Percentiles rank a stretch among this genome's conserved stretches.
Evolutionary conservation across 2,329 filamentous ascomycete genomes (phyloP).

Genomic region (Chaetomium sp.): DNA sequence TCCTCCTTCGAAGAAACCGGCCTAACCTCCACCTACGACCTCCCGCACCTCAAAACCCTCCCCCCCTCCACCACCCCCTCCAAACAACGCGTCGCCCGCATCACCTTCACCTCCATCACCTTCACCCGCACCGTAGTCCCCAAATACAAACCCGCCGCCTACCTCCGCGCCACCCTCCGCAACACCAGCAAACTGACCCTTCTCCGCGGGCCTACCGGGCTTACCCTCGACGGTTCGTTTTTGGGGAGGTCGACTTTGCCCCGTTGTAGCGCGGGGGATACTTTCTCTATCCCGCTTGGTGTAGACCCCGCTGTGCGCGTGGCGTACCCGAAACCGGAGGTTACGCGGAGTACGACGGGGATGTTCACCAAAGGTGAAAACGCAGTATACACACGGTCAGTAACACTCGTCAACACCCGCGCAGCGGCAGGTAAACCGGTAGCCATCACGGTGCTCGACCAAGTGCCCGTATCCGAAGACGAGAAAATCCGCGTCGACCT

Average conservation of each 20-base stretch:
- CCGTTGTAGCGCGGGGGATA: constrained; percentile 48
- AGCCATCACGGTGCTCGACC: constrained; percentile 49
- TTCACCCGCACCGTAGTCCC: constrained; percentile 55
- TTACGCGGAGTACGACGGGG: constrained; percentile 44
- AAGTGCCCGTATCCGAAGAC: constrained; percentile 56
- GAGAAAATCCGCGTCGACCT: constrained; percentile 49
- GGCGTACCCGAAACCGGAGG: constrained; percentile 49
- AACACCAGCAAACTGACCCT: constrained; percentile 52
- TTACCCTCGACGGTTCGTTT: constrained; percentile 59
- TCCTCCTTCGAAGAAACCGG: constrained; percentile 53
- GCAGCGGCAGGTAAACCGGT: constrained; percentile 33
- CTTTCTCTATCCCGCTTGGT: constrained; percentile 50
- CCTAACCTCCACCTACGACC: constrained; percentile 54
- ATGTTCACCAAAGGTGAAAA: constrained; percentile 49
- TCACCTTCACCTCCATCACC: constrained; percentile 43
- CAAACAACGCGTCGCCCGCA: constrained; percentile 54
- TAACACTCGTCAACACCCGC: constrained; percentile 47
- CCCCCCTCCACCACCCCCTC: constrained; percentile 42
- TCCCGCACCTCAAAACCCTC: constrained; percentile 52
- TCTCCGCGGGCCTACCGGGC: constrained; percentile 46
- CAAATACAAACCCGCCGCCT: constrained; percentile 54
- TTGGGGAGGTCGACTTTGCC: constrained; percentile 51
- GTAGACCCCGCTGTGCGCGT: constrained; percentile 52
- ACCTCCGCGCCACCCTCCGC: constrained; percentile 50
- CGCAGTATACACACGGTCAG: constrained; percentile 41